These are phyloP conservation scores for Neolentinus lepideus DNA, from an alignment of 1,284 basidiomycete species.

Conservation along the genomic window DNA sequence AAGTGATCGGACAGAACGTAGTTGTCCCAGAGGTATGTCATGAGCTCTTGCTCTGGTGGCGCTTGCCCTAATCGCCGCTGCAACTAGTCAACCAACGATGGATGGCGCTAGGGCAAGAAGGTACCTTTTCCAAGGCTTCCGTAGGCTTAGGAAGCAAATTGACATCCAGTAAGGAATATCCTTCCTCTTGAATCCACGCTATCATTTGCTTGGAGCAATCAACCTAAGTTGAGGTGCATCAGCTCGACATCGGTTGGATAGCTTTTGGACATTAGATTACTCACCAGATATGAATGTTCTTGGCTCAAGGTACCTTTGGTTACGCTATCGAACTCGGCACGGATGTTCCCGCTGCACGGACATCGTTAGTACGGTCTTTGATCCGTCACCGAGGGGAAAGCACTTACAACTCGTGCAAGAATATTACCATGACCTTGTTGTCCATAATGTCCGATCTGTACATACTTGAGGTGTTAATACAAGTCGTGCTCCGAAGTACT, in stretches of 20 bases:
- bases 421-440: conserved; percentile 68
- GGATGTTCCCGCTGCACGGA: conserved; percentile 71
- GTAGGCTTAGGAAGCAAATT: conserved; percentile 69
- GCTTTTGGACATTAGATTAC: conserved; percentile 5
- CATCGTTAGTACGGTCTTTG: background rate
- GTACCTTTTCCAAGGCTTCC: conserved; percentile 19
- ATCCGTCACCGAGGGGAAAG: background rate
- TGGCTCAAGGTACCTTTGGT: conserved; percentile 68
- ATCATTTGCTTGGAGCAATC: conserved; percentile 81
- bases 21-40: conserved; percentile 93
- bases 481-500: conserved; percentile 21
- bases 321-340: conserved; percentile 70
- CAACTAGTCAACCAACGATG: background rate
- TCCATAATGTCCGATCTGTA: conserved; percentile 53
- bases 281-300: conserved; percentile 79
- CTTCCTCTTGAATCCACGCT: conserved; percentile 61
- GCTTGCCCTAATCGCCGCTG: conserved; percentile 34
- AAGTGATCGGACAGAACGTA: conserved; percentile 61
- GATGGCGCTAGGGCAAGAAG: background rate
- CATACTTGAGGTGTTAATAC: conserved; percentile 1
- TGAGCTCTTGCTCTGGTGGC: conserved; percentile 32
- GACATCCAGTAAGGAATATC: conserved; percentile 79
- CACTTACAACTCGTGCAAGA: conserved; percentile 90
- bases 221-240: conserved; percentile 41
- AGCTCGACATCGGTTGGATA: background rate